Evolutionary conservation across 83 land plant genomes (phyloP).

Genomic region (Diphasiastrum complanatum): DNA sequence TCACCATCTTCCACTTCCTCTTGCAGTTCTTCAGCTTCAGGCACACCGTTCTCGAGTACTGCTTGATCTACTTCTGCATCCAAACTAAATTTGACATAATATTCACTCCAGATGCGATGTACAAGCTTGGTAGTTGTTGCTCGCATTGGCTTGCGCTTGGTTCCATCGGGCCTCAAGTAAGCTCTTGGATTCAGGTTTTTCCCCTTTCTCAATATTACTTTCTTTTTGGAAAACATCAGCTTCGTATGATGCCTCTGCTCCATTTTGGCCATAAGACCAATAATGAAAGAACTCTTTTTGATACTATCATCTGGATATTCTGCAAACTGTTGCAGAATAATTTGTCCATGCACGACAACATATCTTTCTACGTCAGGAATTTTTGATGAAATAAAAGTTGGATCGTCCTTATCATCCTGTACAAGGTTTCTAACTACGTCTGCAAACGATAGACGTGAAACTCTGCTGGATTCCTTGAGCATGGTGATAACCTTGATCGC

Average conservation of each 20-base stretch:
- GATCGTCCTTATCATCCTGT: conserved; percentile 42
- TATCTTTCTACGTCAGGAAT: conserved; percentile 69
- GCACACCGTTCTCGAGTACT: conserved; percentile 36
- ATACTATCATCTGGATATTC: conserved; percentile 83
- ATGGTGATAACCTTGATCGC: conserved; percentile 70
- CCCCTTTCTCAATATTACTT: conserved; percentile 34
- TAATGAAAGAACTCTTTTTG: conserved; percentile 56
- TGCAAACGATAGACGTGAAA: conserved; percentile 65
- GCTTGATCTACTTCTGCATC: conserved; percentile 39
- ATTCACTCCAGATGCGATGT: conserved; percentile 92
- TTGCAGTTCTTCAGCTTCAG: conserved; percentile 38
- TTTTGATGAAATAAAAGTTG: conserved; percentile 55
- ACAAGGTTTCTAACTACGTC: conserved; percentile 68
- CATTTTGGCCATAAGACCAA: conserved; percentile 66
- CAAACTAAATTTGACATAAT: conserved; percentile 46
- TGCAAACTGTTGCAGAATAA: conserved; percentile 81
- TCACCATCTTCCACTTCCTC: conserved; percentile 26
- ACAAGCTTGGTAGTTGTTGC: conserved; percentile 87
- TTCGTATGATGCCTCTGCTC: conserved; percentile 85
- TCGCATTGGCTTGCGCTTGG: conserved; percentile 70
- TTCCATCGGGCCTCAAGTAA: conserved; percentile 38
- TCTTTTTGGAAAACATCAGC: conserved; percentile 67
- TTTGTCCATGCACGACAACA: conserved; percentile 90
- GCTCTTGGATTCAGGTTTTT: conserved; percentile 81
- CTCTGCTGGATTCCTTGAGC: conserved; percentile 77